phyloP scores from a whole-genome alignment of 495 filamentous ascomycete species.

The Copromyces sp. region DNA sequence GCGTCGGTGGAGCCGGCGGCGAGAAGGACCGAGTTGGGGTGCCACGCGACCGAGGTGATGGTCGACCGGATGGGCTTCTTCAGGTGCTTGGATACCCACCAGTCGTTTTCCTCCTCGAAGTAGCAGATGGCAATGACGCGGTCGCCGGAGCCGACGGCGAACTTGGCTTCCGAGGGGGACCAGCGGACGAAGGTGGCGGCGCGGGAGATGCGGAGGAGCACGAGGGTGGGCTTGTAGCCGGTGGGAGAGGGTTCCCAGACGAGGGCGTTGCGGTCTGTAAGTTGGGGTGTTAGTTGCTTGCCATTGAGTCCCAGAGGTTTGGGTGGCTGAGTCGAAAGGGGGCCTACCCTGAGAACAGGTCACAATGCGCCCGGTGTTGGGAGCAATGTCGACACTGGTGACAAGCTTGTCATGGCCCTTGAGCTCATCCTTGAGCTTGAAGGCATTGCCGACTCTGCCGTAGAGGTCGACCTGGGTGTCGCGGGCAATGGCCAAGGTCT shows the following conservation, averaged over 20 bases:
- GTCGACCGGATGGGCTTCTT: conserved; percentile 98
- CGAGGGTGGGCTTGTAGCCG: conserved; percentile 94
- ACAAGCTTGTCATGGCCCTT: conserved; percentile 95
- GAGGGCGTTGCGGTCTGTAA: conserved; percentile 88
- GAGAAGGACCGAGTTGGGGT: conserved; percentile 90
- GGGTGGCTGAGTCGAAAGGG: neutral
- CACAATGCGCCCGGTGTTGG: conserved; percentile 81
- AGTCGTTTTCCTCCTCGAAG: conserved; percentile 97
- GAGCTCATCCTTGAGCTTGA: conserved; percentile 79
- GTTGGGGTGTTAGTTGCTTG: neutral
- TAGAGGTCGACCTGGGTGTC: conserved; percentile 92
- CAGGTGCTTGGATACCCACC: conserved; percentile 99
- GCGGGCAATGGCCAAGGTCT: conserved; percentile 81
- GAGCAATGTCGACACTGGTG: conserved; percentile 91
- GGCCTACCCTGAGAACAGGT: conserved; percentile 85
- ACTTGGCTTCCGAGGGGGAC: conserved; percentile 94
- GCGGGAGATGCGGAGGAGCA: conserved; percentile 92
- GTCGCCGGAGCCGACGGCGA: conserved; percentile 92
- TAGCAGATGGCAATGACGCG: conserved; percentile 96
- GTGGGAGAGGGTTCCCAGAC: conserved; percentile 89
- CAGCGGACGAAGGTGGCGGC: conserved; percentile 95
- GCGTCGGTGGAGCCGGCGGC: conserved; percentile 93
- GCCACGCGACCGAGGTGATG: conserved; percentile 88
- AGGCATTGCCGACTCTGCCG: conserved; percentile 58
- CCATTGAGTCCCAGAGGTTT: neutral